Evolutionary conservation across 2,329 filamentous ascomycete genomes (phyloP).

Genomic region (Ophiostoma populinum): DNA sequence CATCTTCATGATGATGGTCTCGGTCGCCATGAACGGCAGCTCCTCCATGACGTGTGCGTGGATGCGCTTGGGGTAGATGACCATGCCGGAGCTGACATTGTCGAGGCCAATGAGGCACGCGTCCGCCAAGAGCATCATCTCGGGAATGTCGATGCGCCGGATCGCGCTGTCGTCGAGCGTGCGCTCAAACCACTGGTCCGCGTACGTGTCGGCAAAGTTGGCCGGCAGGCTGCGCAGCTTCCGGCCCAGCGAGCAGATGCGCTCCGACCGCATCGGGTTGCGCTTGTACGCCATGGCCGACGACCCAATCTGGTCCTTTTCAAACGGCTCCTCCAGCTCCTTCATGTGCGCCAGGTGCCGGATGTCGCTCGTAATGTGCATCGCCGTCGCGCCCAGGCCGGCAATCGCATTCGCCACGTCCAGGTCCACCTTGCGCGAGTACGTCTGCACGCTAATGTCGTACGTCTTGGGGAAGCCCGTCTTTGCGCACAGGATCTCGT

Average conservation of each 20-base stretch:
- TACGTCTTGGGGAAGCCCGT: constrained; percentile 33
- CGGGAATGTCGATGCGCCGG: constrained; percentile 45
- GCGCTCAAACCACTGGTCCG: constrained; percentile 57
- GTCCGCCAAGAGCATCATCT: constrained; percentile 50
- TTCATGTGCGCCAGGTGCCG: constrained; percentile 30
- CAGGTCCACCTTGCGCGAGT: constrained; percentile 58
- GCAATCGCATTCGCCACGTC: constrained; percentile 65
- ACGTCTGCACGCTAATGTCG: constrained; percentile 48
- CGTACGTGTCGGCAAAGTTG: constrained; percentile 47
- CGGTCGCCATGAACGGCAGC: constrained; percentile 46
- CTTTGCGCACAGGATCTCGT: constrained; percentile 37
- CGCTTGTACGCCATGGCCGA: constrained; percentile 36
- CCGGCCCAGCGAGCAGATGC: constrained; percentile 26
- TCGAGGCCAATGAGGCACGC: constrained; percentile 43
- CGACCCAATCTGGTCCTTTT: constrained; percentile 60
- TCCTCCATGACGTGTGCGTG: constrained; percentile 50
- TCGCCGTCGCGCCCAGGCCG: constrained; percentile 62
- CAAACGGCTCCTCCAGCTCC: constrained; percentile 73
- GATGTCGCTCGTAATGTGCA: constrained; percentile 59
- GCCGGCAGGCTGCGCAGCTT: constrained; percentile 17
- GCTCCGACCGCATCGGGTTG: constrained; percentile 34
- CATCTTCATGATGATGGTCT: constrained; percentile 58
- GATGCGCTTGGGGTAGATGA: constrained; percentile 63
- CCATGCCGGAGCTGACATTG: constrained; percentile 50
- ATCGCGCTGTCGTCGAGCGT: constrained; percentile 64